Conservation (phyloP, 352 stramenopile genomes). For the Globisporangium splendens region DNA sequence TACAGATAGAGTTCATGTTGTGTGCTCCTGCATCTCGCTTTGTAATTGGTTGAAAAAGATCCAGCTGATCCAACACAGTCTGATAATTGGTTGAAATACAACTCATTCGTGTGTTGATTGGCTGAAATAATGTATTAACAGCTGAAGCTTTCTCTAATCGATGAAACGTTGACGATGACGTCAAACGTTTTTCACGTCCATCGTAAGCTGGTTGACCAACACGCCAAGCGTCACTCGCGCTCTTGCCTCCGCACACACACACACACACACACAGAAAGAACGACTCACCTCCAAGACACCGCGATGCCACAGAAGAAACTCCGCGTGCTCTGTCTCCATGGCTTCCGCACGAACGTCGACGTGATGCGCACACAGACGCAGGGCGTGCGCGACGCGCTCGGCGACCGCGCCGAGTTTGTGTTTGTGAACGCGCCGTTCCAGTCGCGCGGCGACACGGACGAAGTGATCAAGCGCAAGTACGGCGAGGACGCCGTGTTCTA, state of each 20-base stretch:
- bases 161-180: constrained; percentile 13
- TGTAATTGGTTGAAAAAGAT: too few species aligned
- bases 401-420: constrained; percentile 34
- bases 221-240: neutral
- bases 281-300: neutral
- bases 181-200: constrained; percentile 1
- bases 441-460: constrained; percentile 19
- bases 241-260: neutral
- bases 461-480: constrained; percentile 22
- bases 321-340: constrained; percentile 49
- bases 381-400: constrained; percentile 30
- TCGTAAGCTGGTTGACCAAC: neutral
- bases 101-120: too few species aligned
- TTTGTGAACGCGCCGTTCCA: constrained; percentile 36
- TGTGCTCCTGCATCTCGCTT: too few species aligned
- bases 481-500: constrained; percentile 34
- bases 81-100: too few species aligned
- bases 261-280: neutral
- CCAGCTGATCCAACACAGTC: too few species aligned
- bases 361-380: constrained; percentile 50
- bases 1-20: too few species aligned
- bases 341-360: constrained; percentile 48
- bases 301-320: constrained; percentile 15
- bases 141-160: too few species aligned
- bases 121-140: too few species aligned